These are phyloP conservation scores for Arthrobotrys sphaeroides DNA, from an alignment of 2,329 filamentous ascomycete genomes.

Conservation along the genomic window DNA sequence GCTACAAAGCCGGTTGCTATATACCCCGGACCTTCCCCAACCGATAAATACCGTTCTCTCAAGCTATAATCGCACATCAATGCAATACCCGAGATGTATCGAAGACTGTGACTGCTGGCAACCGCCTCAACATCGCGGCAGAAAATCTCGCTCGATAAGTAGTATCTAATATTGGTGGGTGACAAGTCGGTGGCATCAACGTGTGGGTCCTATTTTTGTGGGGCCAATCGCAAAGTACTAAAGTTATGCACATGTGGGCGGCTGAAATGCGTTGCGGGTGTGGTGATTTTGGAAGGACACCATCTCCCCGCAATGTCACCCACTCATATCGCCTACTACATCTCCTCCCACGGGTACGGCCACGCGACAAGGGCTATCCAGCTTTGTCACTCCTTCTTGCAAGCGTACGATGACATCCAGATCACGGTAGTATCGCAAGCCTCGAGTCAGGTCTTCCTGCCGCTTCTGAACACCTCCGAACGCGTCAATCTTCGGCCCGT, in stretches of 20 bases:
- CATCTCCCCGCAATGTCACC: conserved; percentile 29
- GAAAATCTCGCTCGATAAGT: no score
- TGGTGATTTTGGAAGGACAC: background rate
- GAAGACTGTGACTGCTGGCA: no score
- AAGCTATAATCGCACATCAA: no score
- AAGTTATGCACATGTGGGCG: background rate
- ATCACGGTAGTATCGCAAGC: conserved; percentile 44
- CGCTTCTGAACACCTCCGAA: conserved; percentile 34
- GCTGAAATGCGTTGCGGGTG: background rate
- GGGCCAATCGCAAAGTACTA: no score
- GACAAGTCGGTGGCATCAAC: no score
- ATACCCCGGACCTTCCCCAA: no score
- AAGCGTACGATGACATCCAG: conserved; percentile 16
- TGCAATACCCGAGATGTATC: no score
- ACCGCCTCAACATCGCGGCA: no score
- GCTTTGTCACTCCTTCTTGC: conserved; percentile 43
- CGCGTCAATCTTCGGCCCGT: conserved; percentile 37
- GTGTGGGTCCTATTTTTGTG: no score
- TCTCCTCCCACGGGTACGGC: conserved; percentile 50
- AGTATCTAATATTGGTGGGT: no score
- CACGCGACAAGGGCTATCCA: conserved; percentile 49
- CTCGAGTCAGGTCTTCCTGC: conserved; percentile 44
- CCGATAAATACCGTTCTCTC: no score
- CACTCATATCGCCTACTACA: conserved; percentile 50
- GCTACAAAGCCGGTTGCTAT: no score